A percentile compares a stretch with the other conserved stretches of the same genome.
Evolutionary conservation across 108 stramenopile genomes (phyloP).

Genomic region (Pseudonitzschia multistriata): DNA sequence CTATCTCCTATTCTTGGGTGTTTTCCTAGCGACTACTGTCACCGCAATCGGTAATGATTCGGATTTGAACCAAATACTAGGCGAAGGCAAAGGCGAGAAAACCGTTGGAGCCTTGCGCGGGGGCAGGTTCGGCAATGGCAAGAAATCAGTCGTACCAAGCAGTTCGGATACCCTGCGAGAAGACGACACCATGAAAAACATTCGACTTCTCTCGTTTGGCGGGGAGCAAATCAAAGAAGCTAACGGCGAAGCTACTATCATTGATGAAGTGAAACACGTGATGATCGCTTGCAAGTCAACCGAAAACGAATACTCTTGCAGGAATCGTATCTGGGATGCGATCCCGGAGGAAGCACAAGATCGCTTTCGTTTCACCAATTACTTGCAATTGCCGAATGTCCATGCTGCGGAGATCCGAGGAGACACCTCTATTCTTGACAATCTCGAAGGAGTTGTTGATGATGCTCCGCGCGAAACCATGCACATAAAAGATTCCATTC

Average conservation of each 20-base stretch:
- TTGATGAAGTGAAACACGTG: not conserved
- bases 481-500: constrained; percentile 21
- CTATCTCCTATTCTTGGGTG: not conserved
- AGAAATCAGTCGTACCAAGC: not conserved
- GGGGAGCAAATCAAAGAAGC: not conserved
- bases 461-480: constrained; percentile 15
- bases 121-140: not conserved
- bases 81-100: not conserved
- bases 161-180: not conserved
- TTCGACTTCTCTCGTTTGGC: not conserved
- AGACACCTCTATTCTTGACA: constrained; percentile 3
- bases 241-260: not conserved
- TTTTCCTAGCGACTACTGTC: not conserved
- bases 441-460: not conserved
- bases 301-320: constrained; percentile 1
- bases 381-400: constrained; percentile 1
- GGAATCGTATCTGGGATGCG: constrained; percentile 8
- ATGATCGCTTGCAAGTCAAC: constrained; percentile 3
- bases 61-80: not conserved
- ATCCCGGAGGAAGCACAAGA: not conserved
- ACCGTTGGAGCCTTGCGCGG: not conserved
- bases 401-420: constrained; percentile 4
- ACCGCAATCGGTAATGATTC: not conserved
- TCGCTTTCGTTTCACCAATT: not conserved
- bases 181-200: not conserved